phyloP scores from a whole-genome alignment of 1,139 yeast genomes.

The Lipomyces yarrowii region DNA sequence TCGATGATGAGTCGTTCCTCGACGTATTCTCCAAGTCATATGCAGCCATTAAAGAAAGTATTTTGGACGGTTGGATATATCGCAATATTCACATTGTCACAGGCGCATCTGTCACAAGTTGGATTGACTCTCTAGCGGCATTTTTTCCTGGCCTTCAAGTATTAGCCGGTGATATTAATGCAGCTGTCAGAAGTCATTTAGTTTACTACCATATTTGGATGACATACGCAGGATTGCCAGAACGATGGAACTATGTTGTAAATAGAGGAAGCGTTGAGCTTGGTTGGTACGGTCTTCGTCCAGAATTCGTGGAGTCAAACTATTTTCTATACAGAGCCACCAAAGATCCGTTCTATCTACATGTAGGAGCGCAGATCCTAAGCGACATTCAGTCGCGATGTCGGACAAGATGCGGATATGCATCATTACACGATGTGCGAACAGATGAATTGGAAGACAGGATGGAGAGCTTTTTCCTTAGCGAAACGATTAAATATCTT shows the following conservation, averaged over 20 bases:
- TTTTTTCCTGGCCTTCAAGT: slow-evolving; percentile 88
- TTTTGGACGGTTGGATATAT: slow-evolving; percentile 58
- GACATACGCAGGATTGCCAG: slow-evolving; percentile 79
- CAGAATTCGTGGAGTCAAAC: slow-evolving; percentile 88
- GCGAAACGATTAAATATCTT: slow-evolving; percentile 85
- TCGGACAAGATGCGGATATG: slow-evolving; percentile 72
- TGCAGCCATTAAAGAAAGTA: slow-evolving; percentile 56
- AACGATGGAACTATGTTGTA: slow-evolving; percentile 66
- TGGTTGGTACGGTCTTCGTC: slow-evolving; percentile 92
- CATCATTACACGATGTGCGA: slow-evolving; percentile 51
- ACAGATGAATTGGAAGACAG: slow-evolving; percentile 68
- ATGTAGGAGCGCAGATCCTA: slow-evolving; percentile 69
- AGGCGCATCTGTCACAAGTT: slow-evolving; percentile 57
- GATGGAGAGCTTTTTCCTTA: slow-evolving; percentile 88
- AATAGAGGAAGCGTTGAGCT: slow-evolving; percentile 43
- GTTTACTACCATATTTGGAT: slow-evolving; percentile 81
- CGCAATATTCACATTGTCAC: slow-evolving; percentile 58
- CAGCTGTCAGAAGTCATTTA: slow-evolving; percentile 64
- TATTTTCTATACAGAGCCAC: slow-evolving; percentile 85
- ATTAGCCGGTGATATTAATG: slow-evolving; percentile 69
- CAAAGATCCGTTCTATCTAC: slow-evolving; percentile 77
- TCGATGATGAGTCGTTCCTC: slow-evolving; percentile 64
- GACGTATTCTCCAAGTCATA: slow-evolving; percentile 63
- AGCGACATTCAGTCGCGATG: slow-evolving; percentile 56
- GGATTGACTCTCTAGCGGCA: slow-evolving; percentile 88